These are phyloP conservation scores for Cyclotella baltica DNA, from an alignment of 108 stramenopile species.

Conservation along the genomic window DNA sequence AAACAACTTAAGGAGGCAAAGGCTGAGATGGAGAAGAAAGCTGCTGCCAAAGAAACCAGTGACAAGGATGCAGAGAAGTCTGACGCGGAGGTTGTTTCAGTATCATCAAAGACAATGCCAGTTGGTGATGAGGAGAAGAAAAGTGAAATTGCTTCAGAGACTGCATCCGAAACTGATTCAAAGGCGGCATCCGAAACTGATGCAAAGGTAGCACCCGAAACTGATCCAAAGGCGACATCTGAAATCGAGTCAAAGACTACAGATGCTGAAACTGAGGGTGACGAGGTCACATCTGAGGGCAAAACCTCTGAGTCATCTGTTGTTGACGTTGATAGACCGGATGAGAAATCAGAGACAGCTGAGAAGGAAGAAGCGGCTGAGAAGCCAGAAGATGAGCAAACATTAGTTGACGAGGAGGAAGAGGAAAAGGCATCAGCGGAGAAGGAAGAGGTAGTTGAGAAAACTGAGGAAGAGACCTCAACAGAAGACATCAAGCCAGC, in stretches of 20 bases:
- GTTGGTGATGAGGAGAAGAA: not conserved
- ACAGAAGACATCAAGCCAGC: not conserved
- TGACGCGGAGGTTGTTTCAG: not conserved
- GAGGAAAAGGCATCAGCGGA: not conserved
- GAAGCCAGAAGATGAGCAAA: not conserved
- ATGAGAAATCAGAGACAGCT: not conserved
- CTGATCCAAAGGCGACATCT: not conserved
- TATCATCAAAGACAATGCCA: not conserved
- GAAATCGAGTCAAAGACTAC: not conserved
- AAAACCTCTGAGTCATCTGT: not conserved
- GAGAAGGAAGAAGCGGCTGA: not conserved
- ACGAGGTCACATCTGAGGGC: not conserved
- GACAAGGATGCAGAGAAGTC: not conserved
- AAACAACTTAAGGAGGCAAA: constrained; percentile 14
- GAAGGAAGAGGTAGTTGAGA: not conserved
- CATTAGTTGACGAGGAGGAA: not conserved
- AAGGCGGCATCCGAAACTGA: not conserved
- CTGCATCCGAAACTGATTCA: not conserved
- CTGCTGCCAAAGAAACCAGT: not conserved
- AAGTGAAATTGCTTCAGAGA: not conserved
- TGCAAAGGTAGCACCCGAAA: not conserved
- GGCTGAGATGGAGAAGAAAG: not conserved
- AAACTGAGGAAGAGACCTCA: not conserved
- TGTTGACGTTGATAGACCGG: not conserved
- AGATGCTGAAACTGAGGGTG: not conserved